Base-by-base conservation (phyloP, 805 yeast genomes). In the Lachancea thermotolerans region DNA sequence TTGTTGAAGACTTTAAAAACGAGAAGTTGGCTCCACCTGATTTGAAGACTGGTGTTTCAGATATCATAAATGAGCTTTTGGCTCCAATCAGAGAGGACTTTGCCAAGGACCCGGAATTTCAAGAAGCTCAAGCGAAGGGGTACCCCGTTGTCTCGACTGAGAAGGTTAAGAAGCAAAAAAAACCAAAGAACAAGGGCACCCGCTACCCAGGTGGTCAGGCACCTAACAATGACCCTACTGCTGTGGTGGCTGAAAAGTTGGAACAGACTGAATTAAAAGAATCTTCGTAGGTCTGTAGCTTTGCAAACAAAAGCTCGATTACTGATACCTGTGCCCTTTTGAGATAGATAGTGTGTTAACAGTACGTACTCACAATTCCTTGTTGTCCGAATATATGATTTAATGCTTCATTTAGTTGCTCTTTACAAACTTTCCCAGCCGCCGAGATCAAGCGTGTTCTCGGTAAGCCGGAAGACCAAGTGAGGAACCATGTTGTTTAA, bases 1-100 rank as follows among this genome's bases (percentile, higher is more conserved):
- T 93, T 58, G 82, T 83, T 62, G 68, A 69, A 32, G 96, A 84
- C 55, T 93, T 75, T 68, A 82, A 76, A 37, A 73, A 75, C 28
- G 85, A 84, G 63, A 78, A 78, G 62, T 75, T 93, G 57, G 77
- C 93, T 32, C 98, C 99, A 28, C 93, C 88, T 28, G 99, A 93
- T 67, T 81, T 93, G 66, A 93, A 93, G 68, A 67, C 82, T 4
- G 99, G 99, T 67, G 91, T 91, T 43, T 73, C 95, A 40, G 95
- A 82, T 56, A 84, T 84, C 30, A 84, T 93, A 58, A 85, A 88
- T 65, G 79, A 65, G 38, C 72, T 93, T 46, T 76, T 93, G 57
- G 90, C 78, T 3, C 98, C 99, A 46, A 79, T 93, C 47, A 83
- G 89, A 64, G 81, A 77, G 49, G 87, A 79, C 48, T 85, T 70